phyloP scores from a whole-genome alignment of 1,139 yeast species.

The Candida sojae region DNA sequence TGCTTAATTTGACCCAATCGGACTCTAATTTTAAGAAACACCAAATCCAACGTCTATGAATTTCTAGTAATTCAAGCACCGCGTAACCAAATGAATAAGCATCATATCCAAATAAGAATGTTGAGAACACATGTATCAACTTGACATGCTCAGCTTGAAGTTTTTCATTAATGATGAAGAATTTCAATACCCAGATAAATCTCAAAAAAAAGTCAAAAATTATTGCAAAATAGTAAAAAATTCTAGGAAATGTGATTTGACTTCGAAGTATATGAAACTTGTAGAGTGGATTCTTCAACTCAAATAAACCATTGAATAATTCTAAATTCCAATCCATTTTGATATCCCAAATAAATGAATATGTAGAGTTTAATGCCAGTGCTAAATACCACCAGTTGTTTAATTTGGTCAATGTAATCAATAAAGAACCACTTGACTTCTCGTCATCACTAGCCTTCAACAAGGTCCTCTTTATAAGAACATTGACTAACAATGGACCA shows the following conservation, averaged over 20 bases:
- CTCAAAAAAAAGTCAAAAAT: conserved; percentile 62
- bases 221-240: conserved; percentile 55
- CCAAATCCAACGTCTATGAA: conserved; percentile 88
- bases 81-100: conserved; percentile 63
- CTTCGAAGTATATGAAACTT: conserved; percentile 10
- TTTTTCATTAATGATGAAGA: conserved; percentile 33
- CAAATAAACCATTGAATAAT: conserved; percentile 37
- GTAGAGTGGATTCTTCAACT: conserved; percentile 4
- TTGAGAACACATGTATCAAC: conserved; percentile 21
- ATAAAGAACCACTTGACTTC: conserved; percentile 13
- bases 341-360: conserved; percentile 87
- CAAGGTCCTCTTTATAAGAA: conserved; percentile 32
- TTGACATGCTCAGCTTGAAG: conserved; percentile 13
- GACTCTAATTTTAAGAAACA: conserved; percentile 79
- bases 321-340: conserved; percentile 85
- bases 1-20: conserved; percentile 54
- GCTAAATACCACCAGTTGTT: conserved; percentile 52
- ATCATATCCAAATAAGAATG: conserved; percentile 43
- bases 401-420: conserved; percentile 14
- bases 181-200: conserved; percentile 72
- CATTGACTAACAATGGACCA: conserved; percentile 57
- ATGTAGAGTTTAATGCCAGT: conserved; percentile 65
- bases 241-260: conserved; percentile 9
- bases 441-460: conserved; percentile 9
- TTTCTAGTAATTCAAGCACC: conserved; percentile 67